A percentile compares a stretch with the other conserved stretches of the same genome.
Evolutionary conservation across 192 early-diverging fungal species (phyloP).

Genomic region (Mortierella alpina): DNA sequence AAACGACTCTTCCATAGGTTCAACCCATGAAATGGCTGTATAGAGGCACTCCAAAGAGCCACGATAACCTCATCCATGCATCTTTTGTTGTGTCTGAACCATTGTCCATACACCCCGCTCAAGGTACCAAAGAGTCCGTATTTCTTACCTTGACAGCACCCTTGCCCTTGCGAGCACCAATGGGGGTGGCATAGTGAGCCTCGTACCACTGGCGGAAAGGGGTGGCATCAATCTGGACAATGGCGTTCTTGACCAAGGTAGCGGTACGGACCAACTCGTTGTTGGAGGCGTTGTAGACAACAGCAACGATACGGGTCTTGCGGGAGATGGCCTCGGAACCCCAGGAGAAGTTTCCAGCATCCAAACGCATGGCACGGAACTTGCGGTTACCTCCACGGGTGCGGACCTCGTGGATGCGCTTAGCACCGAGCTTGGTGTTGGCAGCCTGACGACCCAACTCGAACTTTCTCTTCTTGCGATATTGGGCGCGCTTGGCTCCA

Average conservation of each 20-base stretch:
- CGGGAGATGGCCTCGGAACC: conserved; percentile 94
- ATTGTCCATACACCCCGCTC: no score
- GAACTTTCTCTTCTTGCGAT: conserved; percentile 99
- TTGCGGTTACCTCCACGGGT: conserved; percentile 99
- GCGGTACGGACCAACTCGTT: conserved; percentile 99
- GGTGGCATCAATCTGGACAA: conserved; percentile 98
- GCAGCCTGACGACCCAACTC: conserved; percentile 98
- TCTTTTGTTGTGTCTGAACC: no score
- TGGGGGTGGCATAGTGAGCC: conserved; percentile 90
- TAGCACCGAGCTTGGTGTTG: conserved; percentile 96
- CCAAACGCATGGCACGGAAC: conserved; percentile 97
- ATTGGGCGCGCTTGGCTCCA: conserved; percentile 98
- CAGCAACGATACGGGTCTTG: conserved; percentile 95
- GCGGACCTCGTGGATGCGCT: conserved; percentile 96
- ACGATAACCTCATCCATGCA: no score
- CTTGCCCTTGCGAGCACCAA: conserved; percentile 88
- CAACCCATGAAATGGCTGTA: no score
- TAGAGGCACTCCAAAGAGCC: no score
- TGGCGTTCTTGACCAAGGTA: conserved; percentile 98
- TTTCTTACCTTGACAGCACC: conserved; percentile 53
- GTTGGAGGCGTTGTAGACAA: conserved; percentile 99
- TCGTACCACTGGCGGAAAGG: conserved; percentile 99
- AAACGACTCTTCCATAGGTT: no score
- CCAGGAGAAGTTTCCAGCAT: conserved; percentile 98
- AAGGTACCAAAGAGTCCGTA: no score